Evolutionary conservation across 148 eudicot genomes (phyloP).

Genomic region (Euryodendron excelsum): DNA sequence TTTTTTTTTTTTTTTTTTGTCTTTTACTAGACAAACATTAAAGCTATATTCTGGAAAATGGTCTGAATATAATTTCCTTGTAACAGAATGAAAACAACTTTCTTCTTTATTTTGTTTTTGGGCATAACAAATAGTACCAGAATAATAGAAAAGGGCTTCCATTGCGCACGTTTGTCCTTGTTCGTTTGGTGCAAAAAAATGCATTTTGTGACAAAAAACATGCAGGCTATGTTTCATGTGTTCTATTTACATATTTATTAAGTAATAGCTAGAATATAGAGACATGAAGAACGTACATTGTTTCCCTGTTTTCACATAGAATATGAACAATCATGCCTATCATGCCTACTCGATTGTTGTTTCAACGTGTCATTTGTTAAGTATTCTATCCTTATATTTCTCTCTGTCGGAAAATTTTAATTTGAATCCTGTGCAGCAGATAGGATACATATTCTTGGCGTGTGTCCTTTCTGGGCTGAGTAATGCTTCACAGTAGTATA

Average conservation of each 20-base stretch:
- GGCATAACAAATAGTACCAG: background rate
- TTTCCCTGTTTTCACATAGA: background rate
- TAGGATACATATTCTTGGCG: conserved; percentile 93
- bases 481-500: conserved; percentile 82
- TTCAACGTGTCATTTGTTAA: too few relatives aligned
- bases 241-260: background rate
- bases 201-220: background rate
- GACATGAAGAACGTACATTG: background rate
- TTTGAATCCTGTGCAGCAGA: conserved; percentile 37
- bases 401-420: conserved; percentile 8
- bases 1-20: background rate
- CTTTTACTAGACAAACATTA: background rate
- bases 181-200: background rate
- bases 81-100: background rate
- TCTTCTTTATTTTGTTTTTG: background rate
- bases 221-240: background rate
- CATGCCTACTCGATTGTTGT: background rate
- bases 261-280: too few relatives aligned
- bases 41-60: background rate
- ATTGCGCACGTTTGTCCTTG: background rate
- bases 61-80: background rate
- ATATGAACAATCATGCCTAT: background rate
- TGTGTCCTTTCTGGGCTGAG: conserved; percentile 94
- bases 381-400: background rate
- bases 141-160: background rate